Evolutionary conservation across 2,329 filamentous ascomycete species (phyloP), one percentile per base, ranked within the genome.

Genomic region (Paecilomyces fulvus): DNA sequence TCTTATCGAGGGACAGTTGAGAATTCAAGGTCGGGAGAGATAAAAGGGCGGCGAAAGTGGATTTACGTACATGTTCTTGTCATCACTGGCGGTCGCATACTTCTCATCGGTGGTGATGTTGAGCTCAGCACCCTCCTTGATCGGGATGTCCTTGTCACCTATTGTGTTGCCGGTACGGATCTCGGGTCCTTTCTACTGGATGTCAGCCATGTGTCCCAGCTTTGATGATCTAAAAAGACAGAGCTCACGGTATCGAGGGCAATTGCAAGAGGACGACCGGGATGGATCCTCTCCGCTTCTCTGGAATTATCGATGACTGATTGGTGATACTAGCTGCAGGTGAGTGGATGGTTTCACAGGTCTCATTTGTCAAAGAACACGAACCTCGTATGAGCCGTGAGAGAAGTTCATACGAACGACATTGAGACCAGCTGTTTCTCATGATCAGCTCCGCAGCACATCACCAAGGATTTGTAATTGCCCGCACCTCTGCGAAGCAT

Each of bases 361-460:
- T 9, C 54, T 52, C 28, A 9, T 55, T 46, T 20, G 51, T 28
- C 30, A 33, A 33, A 25, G 33, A 54, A 52, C 46, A 60, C 67
- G 59, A 70, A 82, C 80, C 73, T 87, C 92, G 77, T 97, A 94
- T 65, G 86, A 87, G 69, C 90, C 90, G 77, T 95, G 90, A 63
- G 89, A 96, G 76, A 97, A 97, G 88, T 99, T 99, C 94, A 99
- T 99, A 80, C 94, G 92, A 66, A 97, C 94, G 65, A 99, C 91
- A 79, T 97, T 97, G 70, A 97, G 87, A 77, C 94, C 94, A 64
- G 87, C 88, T 79, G 62, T 64, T 66, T 53, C 56, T 57, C 56
- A 52, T 48, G 60, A 58, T 62, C 50, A 64, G 56, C 56, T 60
- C 17, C n/a, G 8, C 37, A 58, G 17, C 52, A n/a, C 50, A 54